Evolutionary conservation across 2,329 filamentous ascomycete species (phyloP).

Genomic region (Stachybotrys chartarum): DNA sequence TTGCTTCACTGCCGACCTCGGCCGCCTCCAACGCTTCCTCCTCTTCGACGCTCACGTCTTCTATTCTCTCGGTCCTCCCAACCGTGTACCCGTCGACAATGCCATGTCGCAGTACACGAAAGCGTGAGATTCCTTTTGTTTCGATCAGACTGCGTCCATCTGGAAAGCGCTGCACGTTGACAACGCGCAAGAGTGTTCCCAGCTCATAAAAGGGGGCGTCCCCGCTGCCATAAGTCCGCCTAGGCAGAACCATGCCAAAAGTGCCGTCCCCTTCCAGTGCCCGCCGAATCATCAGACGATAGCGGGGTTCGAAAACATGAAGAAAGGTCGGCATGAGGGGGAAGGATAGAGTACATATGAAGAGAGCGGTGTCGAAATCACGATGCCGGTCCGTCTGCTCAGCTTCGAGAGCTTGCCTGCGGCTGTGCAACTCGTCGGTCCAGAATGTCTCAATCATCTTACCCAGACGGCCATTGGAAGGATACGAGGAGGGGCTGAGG

Average conservation of each 20-base stretch:
- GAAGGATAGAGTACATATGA: slow-evolving; percentile 76
- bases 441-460: slow-evolving; percentile 63
- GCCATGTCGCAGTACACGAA: slow-evolving; percentile 59
- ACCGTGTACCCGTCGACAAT: slow-evolving; percentile 71
- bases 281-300: slow-evolving; percentile 80
- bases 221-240: slow-evolving; percentile 33
- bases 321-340: slow-evolving; percentile 79
- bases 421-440: slow-evolving; percentile 53
- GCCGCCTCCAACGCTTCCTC: slow-evolving; percentile 70
- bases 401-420: slow-evolving; percentile 45
- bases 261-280: slow-evolving; percentile 65
- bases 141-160: slow-evolving; percentile 81
- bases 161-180: slow-evolving; percentile 63
- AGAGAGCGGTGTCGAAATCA: slow-evolving; percentile 61
- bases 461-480: slow-evolving; percentile 56
- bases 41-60: slow-evolving; percentile 74
- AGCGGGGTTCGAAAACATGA: slow-evolving; percentile 88
- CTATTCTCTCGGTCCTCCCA: slow-evolving; percentile 67
- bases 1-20: slow-evolving; percentile 35
- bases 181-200: slow-evolving; percentile 71
- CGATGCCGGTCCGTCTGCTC: slow-evolving; percentile 51
- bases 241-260: slow-evolving; percentile 81
- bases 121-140: slow-evolving; percentile 68
- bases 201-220: slow-evolving; percentile 56
- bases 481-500: slow-evolving; percentile 30